Evolutionary conservation across 1,139 yeast genomes (phyloP).

Genomic region (Nakaseomyces sp.): DNA sequence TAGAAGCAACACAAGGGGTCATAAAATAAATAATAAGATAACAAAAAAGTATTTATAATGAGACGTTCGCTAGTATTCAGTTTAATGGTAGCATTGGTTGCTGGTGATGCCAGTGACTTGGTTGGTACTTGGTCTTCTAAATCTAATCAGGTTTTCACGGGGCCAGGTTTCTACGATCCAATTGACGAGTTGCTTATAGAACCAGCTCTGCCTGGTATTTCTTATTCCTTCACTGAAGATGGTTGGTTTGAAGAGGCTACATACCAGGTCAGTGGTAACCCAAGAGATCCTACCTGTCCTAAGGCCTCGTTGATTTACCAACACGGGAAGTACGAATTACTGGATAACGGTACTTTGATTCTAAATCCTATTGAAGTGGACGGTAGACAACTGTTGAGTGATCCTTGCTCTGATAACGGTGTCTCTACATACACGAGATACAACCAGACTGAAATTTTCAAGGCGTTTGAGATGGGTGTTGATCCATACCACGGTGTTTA

Average conservation of each 20-base stretch:
- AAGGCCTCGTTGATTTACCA: constrained; percentile 74
- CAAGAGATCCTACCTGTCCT: constrained; percentile 73
- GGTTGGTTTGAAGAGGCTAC: constrained; percentile 87
- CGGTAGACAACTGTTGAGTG: constrained; percentile 83
- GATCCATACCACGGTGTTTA: constrained; percentile 80
- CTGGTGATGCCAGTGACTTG: constrained; percentile 26
- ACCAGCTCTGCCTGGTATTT: constrained; percentile 90
- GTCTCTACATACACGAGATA: constrained; percentile 63
- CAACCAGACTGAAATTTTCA: constrained; percentile 54
- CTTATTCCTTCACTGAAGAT: constrained; percentile 85
- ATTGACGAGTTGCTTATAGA: constrained; percentile 88
- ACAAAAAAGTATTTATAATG: background rate
- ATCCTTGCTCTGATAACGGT: constrained; percentile 62
- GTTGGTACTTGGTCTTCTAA: constrained; percentile 96
- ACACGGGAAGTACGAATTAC: constrained; percentile 71
- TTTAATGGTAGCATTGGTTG: constrained; percentile 9
- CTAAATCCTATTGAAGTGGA: constrained; percentile 75
- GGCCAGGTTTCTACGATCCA: constrained; percentile 95
- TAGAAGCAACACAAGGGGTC: background rate
- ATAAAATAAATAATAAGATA: background rate
- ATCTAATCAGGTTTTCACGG: constrained; percentile 89
- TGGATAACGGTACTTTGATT: constrained; percentile 56
- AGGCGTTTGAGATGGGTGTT: constrained; percentile 49
- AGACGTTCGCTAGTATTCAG: constrained; percentile 1
- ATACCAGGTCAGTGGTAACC: constrained; percentile 66